Evolutionary conservation across 495 filamentous ascomycete genomes (phyloP).

Genomic region (Penicillium canescens): DNA sequence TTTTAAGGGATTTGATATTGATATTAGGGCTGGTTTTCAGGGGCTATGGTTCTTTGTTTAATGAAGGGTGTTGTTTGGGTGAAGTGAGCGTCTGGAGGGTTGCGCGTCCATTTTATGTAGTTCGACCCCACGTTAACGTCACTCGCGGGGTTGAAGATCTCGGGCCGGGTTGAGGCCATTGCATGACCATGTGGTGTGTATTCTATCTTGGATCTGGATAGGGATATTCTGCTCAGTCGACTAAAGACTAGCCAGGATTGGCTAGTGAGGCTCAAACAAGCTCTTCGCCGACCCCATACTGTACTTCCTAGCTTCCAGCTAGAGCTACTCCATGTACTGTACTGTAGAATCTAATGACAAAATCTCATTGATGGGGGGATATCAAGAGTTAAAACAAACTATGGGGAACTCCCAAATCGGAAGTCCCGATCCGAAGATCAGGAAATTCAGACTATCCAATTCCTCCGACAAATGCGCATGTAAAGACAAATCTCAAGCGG

Average conservation of each 20-base stretch:
- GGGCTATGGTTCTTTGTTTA: neutral
- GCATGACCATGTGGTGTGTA: no score
- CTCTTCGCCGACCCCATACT: no score
- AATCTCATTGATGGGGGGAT: constrained; percentile 16
- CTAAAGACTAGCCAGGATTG: no score
- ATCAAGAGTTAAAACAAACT: constrained; percentile 8
- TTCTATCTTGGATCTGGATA: no score
- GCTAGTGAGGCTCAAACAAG: no score
- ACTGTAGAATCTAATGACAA: constrained; percentile 2
- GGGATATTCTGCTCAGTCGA: no score
- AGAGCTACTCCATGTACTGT: no score
- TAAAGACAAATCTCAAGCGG: constrained; percentile 8
- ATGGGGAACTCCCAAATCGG: constrained; percentile 3
- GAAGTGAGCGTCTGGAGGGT: neutral
- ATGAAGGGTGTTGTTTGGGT: neutral
- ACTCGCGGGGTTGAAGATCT: neutral
- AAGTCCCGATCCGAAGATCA: constrained; percentile 13
- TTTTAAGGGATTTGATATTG: neutral
- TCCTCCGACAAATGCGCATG: constrained; percentile 19
- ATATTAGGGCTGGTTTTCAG: neutral
- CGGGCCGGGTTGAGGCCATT: neutral
- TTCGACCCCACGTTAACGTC: constrained; percentile 1
- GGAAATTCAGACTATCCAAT: constrained; percentile 8
- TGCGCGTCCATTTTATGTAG: neutral
- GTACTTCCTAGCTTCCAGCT: no score